A percentile compares a stretch with the other conserved stretches of the same genome.
Conservation (phyloP, 1,284 basidiomycete genomes). For the Ganoderma sinense region DNA sequence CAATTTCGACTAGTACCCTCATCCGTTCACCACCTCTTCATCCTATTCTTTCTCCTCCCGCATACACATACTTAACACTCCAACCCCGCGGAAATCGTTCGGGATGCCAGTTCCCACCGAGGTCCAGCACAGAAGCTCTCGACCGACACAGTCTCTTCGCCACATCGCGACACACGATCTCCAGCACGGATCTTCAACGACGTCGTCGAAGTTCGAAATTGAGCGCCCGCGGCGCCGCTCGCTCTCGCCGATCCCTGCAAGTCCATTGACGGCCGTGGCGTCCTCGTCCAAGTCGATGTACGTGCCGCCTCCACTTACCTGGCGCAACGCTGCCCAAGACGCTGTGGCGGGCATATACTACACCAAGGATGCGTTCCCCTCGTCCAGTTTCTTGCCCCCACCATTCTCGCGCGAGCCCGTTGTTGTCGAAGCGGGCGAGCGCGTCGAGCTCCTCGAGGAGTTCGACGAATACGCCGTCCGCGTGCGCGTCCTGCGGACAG, state of each 20-base stretch:
- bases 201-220: constrained; percentile 28
- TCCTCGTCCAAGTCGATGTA: constrained; percentile 20
- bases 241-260: constrained; percentile 18
- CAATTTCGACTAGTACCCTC: neutral
- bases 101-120: constrained; percentile 29
- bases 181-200: constrained; percentile 25
- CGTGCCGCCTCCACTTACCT: constrained; percentile 28
- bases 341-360: constrained; percentile 39
- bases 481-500: constrained; percentile 33
- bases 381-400: constrained; percentile 31
- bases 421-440: constrained; percentile 33
- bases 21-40: neutral
- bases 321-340: constrained; percentile 35
- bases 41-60: neutral
- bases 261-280: neutral
- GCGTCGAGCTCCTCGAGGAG: constrained; percentile 37
- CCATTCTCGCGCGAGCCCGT: constrained; percentile 39
- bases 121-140: constrained; percentile 17
- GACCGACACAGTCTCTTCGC: constrained; percentile 12
- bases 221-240: constrained; percentile 28
- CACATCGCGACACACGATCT: constrained; percentile 20
- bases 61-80: neutral
- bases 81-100: neutral
- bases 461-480: constrained; percentile 37
- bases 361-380: constrained; percentile 37